Evolutionary conservation across 2,329 filamentous ascomycete species (phyloP).

Genomic region (Exophiala sp.): DNA sequence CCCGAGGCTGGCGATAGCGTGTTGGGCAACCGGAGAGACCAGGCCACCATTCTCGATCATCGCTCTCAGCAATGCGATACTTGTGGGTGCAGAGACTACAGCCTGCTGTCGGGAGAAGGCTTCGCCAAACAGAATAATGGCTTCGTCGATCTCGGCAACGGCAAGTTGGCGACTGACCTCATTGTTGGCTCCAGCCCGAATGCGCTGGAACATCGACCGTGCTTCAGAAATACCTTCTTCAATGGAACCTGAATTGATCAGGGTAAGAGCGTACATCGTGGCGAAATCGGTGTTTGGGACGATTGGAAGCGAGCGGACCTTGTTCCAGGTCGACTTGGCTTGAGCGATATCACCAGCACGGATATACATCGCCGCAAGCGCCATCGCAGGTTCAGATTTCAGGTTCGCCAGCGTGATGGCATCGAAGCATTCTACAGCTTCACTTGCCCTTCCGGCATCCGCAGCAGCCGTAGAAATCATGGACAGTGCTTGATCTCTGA

Average conservation of each 20-base stretch:
- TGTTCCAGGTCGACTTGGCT: slow-evolving; percentile 74
- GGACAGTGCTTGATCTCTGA: slow-evolving; percentile 60
- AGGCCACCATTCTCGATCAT: slow-evolving; percentile 62
- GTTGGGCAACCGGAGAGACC: slow-evolving; percentile 54
- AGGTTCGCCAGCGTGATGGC: slow-evolving; percentile 49
- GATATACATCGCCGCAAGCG: slow-evolving; percentile 79
- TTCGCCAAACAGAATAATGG: slow-evolving; percentile 61
- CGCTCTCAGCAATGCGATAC: slow-evolving; percentile 55
- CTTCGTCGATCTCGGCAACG: slow-evolving; percentile 79
- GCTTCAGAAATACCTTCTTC: slow-evolving; percentile 74
- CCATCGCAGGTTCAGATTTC: slow-evolving; percentile 57
- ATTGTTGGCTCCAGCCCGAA: slow-evolving; percentile 57
- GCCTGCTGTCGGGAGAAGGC: slow-evolving; percentile 51
- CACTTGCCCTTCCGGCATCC: slow-evolving; percentile 64
- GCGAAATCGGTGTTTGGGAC: slow-evolving; percentile 53
- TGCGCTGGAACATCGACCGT: slow-evolving; percentile 79
- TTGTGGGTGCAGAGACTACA: slow-evolving; percentile 49
- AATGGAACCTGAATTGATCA: slow-evolving; percentile 78
- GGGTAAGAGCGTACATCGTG: slow-evolving; percentile 80
- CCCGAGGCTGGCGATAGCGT: slow-evolving; percentile 55
- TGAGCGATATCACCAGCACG: slow-evolving; percentile 71
- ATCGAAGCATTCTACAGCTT: slow-evolving; percentile 62
- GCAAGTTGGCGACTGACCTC: slow-evolving; percentile 47
- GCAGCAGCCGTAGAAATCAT: slow-evolving; percentile 72
- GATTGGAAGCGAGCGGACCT: slow-evolving; percentile 55